phyloP scores from a whole-genome alignment of 2,329 filamentous ascomycete genomes.

The Thielaviopsis cerberus region DNA sequence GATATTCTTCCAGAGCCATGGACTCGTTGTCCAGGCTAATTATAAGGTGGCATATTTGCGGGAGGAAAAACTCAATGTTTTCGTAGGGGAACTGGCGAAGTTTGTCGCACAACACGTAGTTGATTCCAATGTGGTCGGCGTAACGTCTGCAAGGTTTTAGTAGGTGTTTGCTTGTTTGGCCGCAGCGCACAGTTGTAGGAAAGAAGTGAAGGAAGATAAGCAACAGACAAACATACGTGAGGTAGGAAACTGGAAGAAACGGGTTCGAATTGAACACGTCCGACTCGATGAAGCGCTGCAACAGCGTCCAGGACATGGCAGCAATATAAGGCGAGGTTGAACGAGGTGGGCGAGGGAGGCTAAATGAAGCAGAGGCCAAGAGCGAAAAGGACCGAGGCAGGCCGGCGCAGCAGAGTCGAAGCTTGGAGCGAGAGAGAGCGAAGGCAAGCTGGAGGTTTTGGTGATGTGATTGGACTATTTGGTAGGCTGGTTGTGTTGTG shows the following conservation, averaged over 20 bases:
- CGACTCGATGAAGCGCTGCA: constrained; percentile 80
- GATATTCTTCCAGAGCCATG: constrained; percentile 76
- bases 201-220: constrained; percentile 1
- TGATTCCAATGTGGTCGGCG: constrained; percentile 75
- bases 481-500: neutral
- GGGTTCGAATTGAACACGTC: constrained; percentile 87
- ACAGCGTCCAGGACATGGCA: constrained; percentile 66
- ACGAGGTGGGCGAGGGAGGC: too few species aligned
- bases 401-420: neutral
- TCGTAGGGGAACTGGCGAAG: constrained; percentile 76
- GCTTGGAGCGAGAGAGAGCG: neutral
- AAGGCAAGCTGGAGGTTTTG: neutral
- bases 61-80: constrained; percentile 84
- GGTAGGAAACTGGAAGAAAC: constrained; percentile 72
- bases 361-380: neutral
- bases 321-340: neutral
- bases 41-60: constrained; percentile 71
- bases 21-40: constrained; percentile 81
- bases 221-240: constrained; percentile 44
- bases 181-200: neutral
- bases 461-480: neutral
- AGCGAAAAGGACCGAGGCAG: neutral
- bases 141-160: constrained; percentile 43
- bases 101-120: constrained; percentile 78
- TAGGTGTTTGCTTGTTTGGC: neutral